These are phyloP conservation scores for Calonectria ilicicola DNA, from an alignment of 2,329 filamentous ascomycete species.

Conservation along the genomic window DNA sequence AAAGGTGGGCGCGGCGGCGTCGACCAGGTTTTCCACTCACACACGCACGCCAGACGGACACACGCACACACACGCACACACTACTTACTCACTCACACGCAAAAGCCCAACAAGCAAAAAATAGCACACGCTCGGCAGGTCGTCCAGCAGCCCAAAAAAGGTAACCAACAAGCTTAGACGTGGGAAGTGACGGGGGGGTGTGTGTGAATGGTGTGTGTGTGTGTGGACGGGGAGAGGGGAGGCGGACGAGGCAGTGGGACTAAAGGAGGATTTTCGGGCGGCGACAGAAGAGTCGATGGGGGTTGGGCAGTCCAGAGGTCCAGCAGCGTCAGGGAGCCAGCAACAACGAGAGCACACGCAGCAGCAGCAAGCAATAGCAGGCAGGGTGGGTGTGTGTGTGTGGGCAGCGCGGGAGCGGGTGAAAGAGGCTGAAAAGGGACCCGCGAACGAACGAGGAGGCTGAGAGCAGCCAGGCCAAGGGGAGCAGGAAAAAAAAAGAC, in stretches of 20 bases:
- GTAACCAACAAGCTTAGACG: not conserved
- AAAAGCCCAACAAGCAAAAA: not conserved
- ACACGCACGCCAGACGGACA: not conserved
- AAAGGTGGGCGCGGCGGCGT: constrained; percentile 23
- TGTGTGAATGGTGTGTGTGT: not conserved
- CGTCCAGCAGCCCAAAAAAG: not conserved
- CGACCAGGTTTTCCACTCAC: constrained; percentile 22
- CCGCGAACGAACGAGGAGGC: constrained; percentile 10
- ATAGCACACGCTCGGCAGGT: not conserved
- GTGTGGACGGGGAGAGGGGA: not conserved
- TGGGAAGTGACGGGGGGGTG: not conserved
- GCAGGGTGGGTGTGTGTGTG: not conserved
- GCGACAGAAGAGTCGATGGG: not conserved
- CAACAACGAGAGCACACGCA: not conserved
- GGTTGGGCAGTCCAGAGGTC: not conserved
- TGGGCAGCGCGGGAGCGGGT: constrained; percentile 10
- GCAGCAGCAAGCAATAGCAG: not conserved
- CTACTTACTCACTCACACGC: not conserved
- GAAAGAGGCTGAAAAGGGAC: constrained; percentile 15
- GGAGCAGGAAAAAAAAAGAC: not conserved
- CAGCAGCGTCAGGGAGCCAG: not conserved
- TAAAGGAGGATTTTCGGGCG: constrained; percentile 8
- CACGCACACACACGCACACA: not conserved
- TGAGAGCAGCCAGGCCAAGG: not conserved
- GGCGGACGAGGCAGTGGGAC: not conserved